A percentile compares a stretch with the other conserved stretches of the same genome.
phyloP scores from a whole-genome alignment of 148 eudicot genomes.

The Cornus suecica region DNA sequence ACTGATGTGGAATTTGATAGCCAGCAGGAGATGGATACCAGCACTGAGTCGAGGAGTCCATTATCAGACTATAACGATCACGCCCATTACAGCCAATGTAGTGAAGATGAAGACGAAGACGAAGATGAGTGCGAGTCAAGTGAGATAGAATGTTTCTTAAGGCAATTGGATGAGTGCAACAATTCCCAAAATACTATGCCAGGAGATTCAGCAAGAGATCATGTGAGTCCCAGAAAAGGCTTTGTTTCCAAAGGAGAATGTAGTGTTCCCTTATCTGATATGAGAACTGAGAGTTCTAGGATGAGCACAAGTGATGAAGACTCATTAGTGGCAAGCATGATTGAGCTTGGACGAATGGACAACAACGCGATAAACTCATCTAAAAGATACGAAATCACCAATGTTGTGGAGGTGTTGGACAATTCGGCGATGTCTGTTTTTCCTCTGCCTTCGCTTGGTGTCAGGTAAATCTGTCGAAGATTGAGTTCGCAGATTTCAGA shows the following conservation, averaged over 20 bases:
- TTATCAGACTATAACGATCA: constrained; percentile 52
- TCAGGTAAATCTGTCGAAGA: too few relatives aligned
- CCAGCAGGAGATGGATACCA: constrained; percentile 65
- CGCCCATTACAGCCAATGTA: constrained; percentile 22
- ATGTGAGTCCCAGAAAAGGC: constrained; percentile 13
- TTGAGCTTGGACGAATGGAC: constrained; percentile 1
- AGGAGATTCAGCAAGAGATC: constrained; percentile 15
- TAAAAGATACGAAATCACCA: constrained; percentile 18
- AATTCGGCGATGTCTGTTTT: background rate
- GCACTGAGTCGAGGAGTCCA: constrained; percentile 56
- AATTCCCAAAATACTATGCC: constrained; percentile 22
- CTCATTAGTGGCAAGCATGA: constrained; percentile 13
- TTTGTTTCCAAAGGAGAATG: constrained; percentile 19
- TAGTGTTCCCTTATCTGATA: constrained; percentile 21
- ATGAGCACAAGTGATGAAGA: constrained; percentile 34
- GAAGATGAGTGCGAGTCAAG: constrained; percentile 29
- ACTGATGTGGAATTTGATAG: constrained; percentile 59
- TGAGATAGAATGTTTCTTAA: constrained; percentile 66
- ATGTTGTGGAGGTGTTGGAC: constrained; percentile 31
- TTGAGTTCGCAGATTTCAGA: background rate
- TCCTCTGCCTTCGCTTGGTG: too few relatives aligned
- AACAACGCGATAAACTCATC: constrained; percentile 12
- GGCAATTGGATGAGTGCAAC: constrained; percentile 40
- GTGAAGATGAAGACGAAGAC: constrained; percentile 32
- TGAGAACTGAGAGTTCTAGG: constrained; percentile 28